Base-by-base conservation (phyloP, 208 protist species). In the Herpetomonas tarakana region DNA sequence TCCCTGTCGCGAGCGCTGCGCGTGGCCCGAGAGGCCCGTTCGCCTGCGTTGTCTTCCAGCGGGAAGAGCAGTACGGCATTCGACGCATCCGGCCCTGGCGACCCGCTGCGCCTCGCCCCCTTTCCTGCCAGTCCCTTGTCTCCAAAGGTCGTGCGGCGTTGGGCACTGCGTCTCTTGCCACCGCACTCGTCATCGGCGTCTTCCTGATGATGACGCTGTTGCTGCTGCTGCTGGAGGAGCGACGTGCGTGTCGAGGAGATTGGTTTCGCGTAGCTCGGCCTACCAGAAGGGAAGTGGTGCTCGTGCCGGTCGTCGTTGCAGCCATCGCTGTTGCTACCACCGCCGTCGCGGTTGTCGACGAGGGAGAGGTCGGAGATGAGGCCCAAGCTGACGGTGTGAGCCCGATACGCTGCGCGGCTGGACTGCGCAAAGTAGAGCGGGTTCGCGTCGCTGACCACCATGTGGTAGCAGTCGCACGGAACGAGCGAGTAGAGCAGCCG, bases 401-500 rank as follows among this genome's bases (percentile, higher is more conserved):
- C 38, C 3, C 65, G 46, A 52, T 91, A 86, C 12, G 84, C 58
- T 2, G 79, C 76, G 2, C 68, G 76, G 25, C 68, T 71, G 1
- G 77, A 86, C 27, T 79, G 71, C 31, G 80, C 71, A 65, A 83
- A 83, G 59, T 87, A 91, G 22, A 87, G 64, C 1, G 84, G 71
- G 38, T 85, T 85, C 56, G 68, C 71, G 31, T 83, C 80, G 58
- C 76, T 72, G 61, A 77, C 71, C 16, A 91, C 84, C 51, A 87
- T 70, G 62, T 87, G 79, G 58, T 87, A 85, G 53, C 74, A 82
- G 61, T 91, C 78, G 62, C 84, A 91, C 3, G 84, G 74, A 21
- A 73, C 76, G 27, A 85, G 75, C 1, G 84, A 87, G 68, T 87
- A 91, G 28, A 91, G 72, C 24, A 91, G 58, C 22, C 80, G 79